These are phyloP conservation scores for Phytophthora crassamura DNA, from an alignment of 352 stramenopile species.

Conservation along the genomic window DNA sequence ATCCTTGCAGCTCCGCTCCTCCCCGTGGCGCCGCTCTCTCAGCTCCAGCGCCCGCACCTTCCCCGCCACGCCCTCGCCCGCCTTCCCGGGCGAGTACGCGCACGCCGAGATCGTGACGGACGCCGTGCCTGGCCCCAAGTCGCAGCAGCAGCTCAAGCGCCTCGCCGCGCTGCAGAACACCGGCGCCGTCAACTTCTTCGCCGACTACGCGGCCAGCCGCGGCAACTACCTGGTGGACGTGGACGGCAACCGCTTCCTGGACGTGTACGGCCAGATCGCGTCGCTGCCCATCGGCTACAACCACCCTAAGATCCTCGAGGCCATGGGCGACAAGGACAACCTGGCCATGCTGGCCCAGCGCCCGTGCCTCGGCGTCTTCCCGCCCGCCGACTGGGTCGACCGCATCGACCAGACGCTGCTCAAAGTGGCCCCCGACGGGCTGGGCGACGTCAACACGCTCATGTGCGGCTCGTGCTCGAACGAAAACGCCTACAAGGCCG, in stretches of 20 bases:
- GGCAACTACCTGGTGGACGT: constrained; percentile 90
- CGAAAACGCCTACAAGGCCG: constrained; percentile 88
- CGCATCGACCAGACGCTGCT: constrained; percentile 67
- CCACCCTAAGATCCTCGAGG: constrained; percentile 72
- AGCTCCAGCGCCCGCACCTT: constrained; percentile 15
- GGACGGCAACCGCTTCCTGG: constrained; percentile 84
- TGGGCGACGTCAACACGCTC: constrained; percentile 82
- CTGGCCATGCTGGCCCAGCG: constrained; percentile 75
- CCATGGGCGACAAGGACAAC: constrained; percentile 70
- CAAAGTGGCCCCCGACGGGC: constrained; percentile 58
- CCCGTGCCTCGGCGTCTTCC: constrained; percentile 79
- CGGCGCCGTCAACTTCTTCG: constrained; percentile 78
- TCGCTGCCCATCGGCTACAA: constrained; percentile 90
- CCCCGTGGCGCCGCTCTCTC: constrained; percentile 22
- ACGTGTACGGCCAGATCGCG: constrained; percentile 87
- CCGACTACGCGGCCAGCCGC: constrained; percentile 72
- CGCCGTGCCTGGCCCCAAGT: constrained; percentile 72
- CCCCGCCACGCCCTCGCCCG: constrained; percentile 57
- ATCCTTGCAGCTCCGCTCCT: constrained; percentile 14
- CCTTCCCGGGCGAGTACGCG: constrained; percentile 71
- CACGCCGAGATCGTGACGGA: constrained; percentile 58
- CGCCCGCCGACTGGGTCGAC: constrained; percentile 78
- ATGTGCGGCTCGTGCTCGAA: constrained; percentile 91
- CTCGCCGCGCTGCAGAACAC: constrained; percentile 75
- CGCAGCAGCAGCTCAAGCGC: constrained; percentile 52